These are phyloP conservation scores for Rubia yunnanensis DNA, from an alignment of 257 asterid species.

Conservation along the genomic window DNA sequence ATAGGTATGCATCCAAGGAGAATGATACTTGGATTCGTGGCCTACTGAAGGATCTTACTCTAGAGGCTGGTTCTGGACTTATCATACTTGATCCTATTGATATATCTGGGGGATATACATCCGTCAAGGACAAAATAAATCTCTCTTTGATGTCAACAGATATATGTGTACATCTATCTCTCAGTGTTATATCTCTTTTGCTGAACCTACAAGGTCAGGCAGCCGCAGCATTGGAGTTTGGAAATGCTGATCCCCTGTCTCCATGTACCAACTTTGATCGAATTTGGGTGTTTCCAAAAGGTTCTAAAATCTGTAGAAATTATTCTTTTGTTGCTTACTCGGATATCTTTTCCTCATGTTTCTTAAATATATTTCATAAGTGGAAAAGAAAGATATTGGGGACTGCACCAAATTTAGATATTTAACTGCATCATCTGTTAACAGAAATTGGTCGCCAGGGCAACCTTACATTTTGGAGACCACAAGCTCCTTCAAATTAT, in stretches of 20 bases:
- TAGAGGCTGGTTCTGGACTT: conserved; percentile 98
- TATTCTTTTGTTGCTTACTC: conserved; percentile 9
- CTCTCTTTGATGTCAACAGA: conserved; percentile 67
- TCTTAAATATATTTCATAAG: neutral
- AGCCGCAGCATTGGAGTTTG: conserved; percentile 75
- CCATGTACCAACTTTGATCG: conserved; percentile 88
- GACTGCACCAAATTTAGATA: neutral
- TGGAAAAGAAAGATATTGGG: neutral
- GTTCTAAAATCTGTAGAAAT: conserved; percentile 27
- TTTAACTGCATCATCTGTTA: conserved; percentile 19
- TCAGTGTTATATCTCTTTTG: conserved; percentile 82
- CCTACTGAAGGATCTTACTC: conserved; percentile 73
- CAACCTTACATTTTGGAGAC: conserved; percentile 98
- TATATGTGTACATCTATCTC: conserved; percentile 85
- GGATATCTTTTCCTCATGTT: neutral
- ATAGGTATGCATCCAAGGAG: conserved; percentile 95
- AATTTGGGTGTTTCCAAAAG: conserved; percentile 91
- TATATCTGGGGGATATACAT: conserved; percentile 90
- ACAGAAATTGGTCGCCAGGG: conserved; percentile 72
- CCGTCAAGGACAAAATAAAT: conserved; percentile 84
- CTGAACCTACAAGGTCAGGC: conserved; percentile 90
- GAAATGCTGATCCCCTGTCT: conserved; percentile 77
- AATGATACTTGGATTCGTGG: conserved; percentile 92
- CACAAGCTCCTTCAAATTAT: conserved; percentile 93
- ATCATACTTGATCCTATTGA: conserved; percentile 95